Evolutionary conservation across 768 basidiomycete genomes (phyloP).

Genomic region (Mycena capillaripes): DNA sequence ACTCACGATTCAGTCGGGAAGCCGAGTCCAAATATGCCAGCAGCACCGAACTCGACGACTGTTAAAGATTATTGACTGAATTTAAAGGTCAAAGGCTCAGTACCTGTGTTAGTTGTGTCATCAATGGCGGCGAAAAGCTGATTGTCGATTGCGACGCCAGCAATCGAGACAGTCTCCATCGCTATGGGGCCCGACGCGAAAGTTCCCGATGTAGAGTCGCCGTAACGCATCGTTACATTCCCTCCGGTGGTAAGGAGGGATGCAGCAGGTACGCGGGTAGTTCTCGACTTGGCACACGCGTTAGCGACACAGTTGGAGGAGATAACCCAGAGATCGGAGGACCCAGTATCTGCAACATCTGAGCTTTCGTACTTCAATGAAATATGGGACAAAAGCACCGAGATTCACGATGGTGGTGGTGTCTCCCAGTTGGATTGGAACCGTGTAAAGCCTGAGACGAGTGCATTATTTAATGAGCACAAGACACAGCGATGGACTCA

Average conservation of each 20-base stretch:
- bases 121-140: constrained; percentile 72
- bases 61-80: constrained; percentile 11
- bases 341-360: constrained; percentile 75
- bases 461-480: neutral
- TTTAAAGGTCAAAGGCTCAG: neutral
- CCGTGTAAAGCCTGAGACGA: constrained; percentile 52
- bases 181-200: constrained; percentile 71
- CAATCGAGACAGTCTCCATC: constrained; percentile 65
- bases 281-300: constrained; percentile 52
- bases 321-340: constrained; percentile 78
- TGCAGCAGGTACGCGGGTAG: constrained; percentile 58
- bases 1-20: constrained; percentile 76
- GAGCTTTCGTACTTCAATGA: neutral
- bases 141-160: constrained; percentile 61
- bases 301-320: constrained; percentile 61
- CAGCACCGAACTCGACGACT: constrained; percentile 66
- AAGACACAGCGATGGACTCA: neutral
- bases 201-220: constrained; percentile 78
- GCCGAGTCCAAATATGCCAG: constrained; percentile 78
- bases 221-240: constrained; percentile 63
- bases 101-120: constrained; percentile 63
- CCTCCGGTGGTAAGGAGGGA: constrained; percentile 55
- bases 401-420: constrained; percentile 61
- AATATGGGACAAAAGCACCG: constrained; percentile 48
- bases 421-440: constrained; percentile 59